Base-by-base conservation (phyloP, 805 yeast species). In the Barnettozyma salicaria region DNA sequence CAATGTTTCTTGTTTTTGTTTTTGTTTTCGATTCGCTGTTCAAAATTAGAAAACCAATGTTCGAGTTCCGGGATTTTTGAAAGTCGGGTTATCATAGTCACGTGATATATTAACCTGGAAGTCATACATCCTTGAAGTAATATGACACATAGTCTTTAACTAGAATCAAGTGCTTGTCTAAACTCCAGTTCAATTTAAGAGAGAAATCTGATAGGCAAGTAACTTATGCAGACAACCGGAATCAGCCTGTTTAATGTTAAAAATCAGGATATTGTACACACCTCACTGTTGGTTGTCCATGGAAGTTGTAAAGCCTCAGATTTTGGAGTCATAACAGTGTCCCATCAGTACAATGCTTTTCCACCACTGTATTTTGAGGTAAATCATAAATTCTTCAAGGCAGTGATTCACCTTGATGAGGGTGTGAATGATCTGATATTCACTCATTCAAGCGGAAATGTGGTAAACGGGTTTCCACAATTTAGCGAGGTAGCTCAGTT, bases 361-460 rank as follows among this genome's bases (percentile, higher is more conserved):
- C 95, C 96, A 0, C 74, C 86, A 0, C 80, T 76, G 48, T 65
- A 68, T 37, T 83, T 69, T 50, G 95, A 89, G 42, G 74, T 88
- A 6, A 74, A 77, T 36, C 62, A 72, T 16, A 79, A 81, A 1
- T 69, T 72, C 42, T 90, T 89, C 68, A 89, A 88, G 57, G 84
- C 85, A 0, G 52, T 84, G 13, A 66, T 84, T 3, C 82, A 82
- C 42, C 67, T 89, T 14, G 72, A 77, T 16, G 78, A 81, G 0
- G 89, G 90, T n/a, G 59, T 58, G 17, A 90, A 89, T 53, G 56
- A 53, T 4, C 55, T 89, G 28, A 52, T 60, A 2, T 70, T 84
- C 6, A 68, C 70, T 3, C 77, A 72, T 20, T 55, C 63, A 16
- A 62, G 63, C 10, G 70, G 72, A 0, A 32, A 41, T 1, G 55